A percentile compares a stretch with the other conserved stretches of the same genome.
These are phyloP conservation scores for Ceratocystis albifundus DNA, from an alignment of 2,329 filamentous ascomycete genomes.

Conservation along the genomic window DNA sequence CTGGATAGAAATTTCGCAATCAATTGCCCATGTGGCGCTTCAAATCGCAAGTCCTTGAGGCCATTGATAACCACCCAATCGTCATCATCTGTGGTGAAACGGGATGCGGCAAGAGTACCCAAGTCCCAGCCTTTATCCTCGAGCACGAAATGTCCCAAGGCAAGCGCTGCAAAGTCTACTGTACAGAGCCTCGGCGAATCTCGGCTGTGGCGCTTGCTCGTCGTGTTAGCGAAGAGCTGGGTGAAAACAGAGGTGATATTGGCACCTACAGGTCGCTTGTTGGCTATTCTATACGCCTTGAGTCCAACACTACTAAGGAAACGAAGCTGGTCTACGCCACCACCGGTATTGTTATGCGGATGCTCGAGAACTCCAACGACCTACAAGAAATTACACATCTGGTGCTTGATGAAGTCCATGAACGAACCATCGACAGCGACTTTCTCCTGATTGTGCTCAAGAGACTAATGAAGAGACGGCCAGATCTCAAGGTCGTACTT, in stretches of 20 bases:
- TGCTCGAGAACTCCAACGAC: conserved; percentile 83
- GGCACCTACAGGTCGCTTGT: conserved; percentile 76
- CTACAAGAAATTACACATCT: conserved; percentile 84
- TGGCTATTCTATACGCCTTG: conserved; percentile 86
- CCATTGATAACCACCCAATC: conserved; percentile 69
- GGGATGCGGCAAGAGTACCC: conserved; percentile 93
- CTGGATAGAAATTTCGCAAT: conserved; percentile 47
- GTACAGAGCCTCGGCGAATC: conserved; percentile 88
- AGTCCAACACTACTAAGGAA: conserved; percentile 70
- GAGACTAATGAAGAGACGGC: conserved; percentile 62
- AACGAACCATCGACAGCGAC: conserved; percentile 91
- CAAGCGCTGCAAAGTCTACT: conserved; percentile 80
- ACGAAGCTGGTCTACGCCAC: conserved; percentile 86
- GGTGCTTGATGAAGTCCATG: conserved; percentile 94
- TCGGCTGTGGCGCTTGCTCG: conserved; percentile 90
- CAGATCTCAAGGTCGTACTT: conserved; percentile 79
- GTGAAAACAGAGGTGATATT: conserved; percentile 69
- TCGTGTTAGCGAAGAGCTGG: conserved; percentile 87
- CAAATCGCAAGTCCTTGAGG: conserved; percentile 61
- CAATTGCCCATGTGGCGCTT: conserved; percentile 86
- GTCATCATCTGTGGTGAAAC: conserved; percentile 95
- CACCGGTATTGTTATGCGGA: conserved; percentile 87
- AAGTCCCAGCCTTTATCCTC: conserved; percentile 86
- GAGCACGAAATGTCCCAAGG: conserved; percentile 78
- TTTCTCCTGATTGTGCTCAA: conserved; percentile 88